Base-by-base conservation (phyloP, 2,329 filamentous ascomycete species). In the Rhinocladiella similis region DNA sequence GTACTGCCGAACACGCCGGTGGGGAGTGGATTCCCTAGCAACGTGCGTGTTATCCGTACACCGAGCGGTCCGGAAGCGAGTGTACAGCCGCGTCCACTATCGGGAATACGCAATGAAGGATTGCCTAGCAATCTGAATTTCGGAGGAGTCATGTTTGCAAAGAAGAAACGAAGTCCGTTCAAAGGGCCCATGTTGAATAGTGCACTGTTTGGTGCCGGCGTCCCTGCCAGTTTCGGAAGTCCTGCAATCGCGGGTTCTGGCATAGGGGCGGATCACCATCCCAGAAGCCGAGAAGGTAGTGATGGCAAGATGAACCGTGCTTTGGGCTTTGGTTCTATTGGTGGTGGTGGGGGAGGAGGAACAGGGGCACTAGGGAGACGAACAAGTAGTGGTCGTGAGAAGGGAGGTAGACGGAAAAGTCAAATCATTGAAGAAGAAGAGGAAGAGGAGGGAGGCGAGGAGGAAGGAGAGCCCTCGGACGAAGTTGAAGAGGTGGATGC, bases 1-100 rank as follows among this genome's bases (percentile, higher is more conserved):
- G 89, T 97, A n/a, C 83, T 97, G 2, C 93, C 94, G 1, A 90
- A 90, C 0, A 96, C 92, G 0, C 93, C 93, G 0, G 92, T 88
- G 0, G 73, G 73, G n/a, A 76, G 82, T 2, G 78, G 83, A 1
- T 96, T 97, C 66, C 92, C 93, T 0, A 89, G 86, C 50, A 95
- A 92, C 63, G 89, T 97, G 57, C 87, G 93, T 2, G 79, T 97
- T 12, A 90, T 93, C 1, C 84, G 91, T 27, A 85, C 71, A 14
- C 61, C 69, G 27, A 66, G 66, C 45, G 60, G 58, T 33, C 49
- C 41, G 6, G 57, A 63, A 12, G 50, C 18, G 6, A 42, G 33
- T 16, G 38, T 47, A 12, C 50, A 58, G 20, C 39, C 50, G 14
- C 46, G 56, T 7, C 58, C 56, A 5, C 41, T 61, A 13, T 56